Conservation (phyloP, 768 basidiomycete genomes). For the Paxillus rubicundulus region DNA sequence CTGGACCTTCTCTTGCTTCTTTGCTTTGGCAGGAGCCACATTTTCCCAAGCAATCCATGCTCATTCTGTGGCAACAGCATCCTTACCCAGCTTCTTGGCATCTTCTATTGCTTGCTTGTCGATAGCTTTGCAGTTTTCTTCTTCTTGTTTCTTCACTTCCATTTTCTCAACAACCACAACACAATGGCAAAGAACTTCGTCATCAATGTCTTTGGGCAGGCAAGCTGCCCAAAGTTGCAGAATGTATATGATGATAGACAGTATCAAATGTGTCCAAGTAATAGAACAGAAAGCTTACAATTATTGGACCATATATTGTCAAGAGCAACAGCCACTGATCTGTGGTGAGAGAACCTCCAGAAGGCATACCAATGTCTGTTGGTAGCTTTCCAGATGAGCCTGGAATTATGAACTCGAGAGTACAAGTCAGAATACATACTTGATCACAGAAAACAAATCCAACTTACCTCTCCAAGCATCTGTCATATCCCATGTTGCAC, state of each 20-base stretch:
- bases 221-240: slow-evolving; percentile 23
- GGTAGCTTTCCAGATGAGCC: neutral
- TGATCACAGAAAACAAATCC: neutral
- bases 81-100: neutral
- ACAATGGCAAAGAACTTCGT: neutral
- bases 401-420: neutral
- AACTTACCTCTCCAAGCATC: neutral
- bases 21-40: neutral
- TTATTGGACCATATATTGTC: slow-evolving; percentile 27
- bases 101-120: neutral
- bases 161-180: neutral
- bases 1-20: neutral
- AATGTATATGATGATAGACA: neutral
- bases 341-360: slow-evolving; percentile 33
- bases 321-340: slow-evolving; percentile 33
- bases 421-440: neutral
- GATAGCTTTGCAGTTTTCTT: neutral
- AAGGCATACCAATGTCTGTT: slow-evolving; percentile 19
- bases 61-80: neutral
- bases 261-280: neutral
- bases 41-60: neutral
- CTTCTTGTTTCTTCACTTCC: neutral
- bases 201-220: neutral
- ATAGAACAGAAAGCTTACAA: slow-evolving; percentile 20
- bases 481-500: no score